Percentiles rank a stretch among this genome's conserved stretches.
phyloP scores from a whole-genome alignment of 352 stramenopile species.

The Discostella stelligera region DNA sequence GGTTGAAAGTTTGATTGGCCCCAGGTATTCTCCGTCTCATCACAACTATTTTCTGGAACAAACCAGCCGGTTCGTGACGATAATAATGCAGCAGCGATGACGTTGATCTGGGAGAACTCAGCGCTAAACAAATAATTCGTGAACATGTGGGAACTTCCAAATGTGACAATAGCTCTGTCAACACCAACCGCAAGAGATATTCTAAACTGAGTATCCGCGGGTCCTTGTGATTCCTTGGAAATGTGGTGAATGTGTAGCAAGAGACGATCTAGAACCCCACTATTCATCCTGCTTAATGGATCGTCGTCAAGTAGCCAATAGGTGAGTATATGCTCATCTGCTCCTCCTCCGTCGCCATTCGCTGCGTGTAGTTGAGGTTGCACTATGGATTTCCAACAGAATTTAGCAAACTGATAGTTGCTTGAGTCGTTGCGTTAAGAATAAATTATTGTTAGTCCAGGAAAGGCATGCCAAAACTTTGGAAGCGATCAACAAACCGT shows the following conservation, averaged over 20 bases:
- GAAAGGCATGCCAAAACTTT: neutral
- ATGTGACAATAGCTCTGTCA: conserved; percentile 31
- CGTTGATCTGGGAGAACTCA: conserved; percentile 32
- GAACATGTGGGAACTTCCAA: conserved; percentile 47
- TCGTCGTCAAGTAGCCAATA: conserved; percentile 55
- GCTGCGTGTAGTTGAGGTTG: conserved; percentile 37
- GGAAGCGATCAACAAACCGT: neutral
- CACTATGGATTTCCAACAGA: conserved; percentile 60
- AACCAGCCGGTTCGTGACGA: conserved; percentile 33
- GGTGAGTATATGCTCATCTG: conserved; percentile 6
- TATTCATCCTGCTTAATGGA: conserved; percentile 16
- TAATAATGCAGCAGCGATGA: conserved; percentile 30
- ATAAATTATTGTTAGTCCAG: neutral
- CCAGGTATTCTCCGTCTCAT: neutral
- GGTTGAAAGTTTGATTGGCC: neutral
- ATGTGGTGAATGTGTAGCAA: conserved; percentile 42
- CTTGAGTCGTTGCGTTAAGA: conserved; percentile 13
- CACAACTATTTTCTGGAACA: conserved; percentile 13
- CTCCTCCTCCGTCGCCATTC: neutral
- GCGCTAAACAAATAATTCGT: conserved; percentile 43
- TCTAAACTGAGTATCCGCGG: conserved; percentile 19
- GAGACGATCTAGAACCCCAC: conserved; percentile 45
- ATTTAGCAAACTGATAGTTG: conserved; percentile 73
- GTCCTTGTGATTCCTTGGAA: conserved; percentile 15
- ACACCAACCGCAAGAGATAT: conserved; percentile 24